These are phyloP conservation scores for Phytophthora kernoviae DNA, from an alignment of 352 stramenopile genomes.

Conservation along the genomic window DNA sequence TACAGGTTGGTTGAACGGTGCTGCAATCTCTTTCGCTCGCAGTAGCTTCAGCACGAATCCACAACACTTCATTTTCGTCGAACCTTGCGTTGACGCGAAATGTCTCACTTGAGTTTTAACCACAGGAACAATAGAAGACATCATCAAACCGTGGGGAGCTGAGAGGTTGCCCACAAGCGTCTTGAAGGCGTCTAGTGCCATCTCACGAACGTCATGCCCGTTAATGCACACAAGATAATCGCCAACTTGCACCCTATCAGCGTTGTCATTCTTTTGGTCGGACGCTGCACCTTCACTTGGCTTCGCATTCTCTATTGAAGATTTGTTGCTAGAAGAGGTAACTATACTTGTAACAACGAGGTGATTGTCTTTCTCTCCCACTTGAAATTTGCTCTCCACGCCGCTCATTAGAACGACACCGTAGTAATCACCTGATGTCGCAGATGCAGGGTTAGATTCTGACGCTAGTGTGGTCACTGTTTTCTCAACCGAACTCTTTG, in stretches of 20 bases:
- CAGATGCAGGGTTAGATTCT: conserved; percentile 17
- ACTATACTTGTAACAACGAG: conserved; percentile 50
- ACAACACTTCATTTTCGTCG: conserved; percentile 70
- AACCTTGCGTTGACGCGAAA: conserved; percentile 60
- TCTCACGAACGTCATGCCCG: conserved; percentile 46
- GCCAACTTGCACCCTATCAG: conserved; percentile 33
- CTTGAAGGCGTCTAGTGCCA: conserved; percentile 40
- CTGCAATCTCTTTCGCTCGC: conserved; percentile 76
- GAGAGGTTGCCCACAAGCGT: conserved; percentile 27
- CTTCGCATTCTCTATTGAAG: conserved; percentile 15
- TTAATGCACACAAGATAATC: conserved; percentile 66
- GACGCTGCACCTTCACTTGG: conserved; percentile 6
- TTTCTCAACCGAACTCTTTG: conserved; percentile 11
- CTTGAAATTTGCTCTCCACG: conserved; percentile 39
- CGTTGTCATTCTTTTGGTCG: conserved; percentile 31
- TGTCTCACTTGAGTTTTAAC: conserved; percentile 58
- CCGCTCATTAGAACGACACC: conserved; percentile 52
- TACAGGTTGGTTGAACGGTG: conserved; percentile 85
- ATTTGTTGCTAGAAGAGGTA: conserved; percentile 4
- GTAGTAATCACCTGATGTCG: conserved; percentile 43
- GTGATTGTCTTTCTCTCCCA: conserved; percentile 43
- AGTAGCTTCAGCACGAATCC: conserved; percentile 77
- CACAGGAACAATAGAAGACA: conserved; percentile 49
- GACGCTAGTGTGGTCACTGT: conserved; percentile 15
- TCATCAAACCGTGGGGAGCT: conserved; percentile 58